A percentile compares a stretch with the other conserved stretches of the same genome.
Evolutionary conservation across 2,329 filamentous ascomycete species (phyloP).

Genomic region (Pseudogymnoascus sp.): DNA sequence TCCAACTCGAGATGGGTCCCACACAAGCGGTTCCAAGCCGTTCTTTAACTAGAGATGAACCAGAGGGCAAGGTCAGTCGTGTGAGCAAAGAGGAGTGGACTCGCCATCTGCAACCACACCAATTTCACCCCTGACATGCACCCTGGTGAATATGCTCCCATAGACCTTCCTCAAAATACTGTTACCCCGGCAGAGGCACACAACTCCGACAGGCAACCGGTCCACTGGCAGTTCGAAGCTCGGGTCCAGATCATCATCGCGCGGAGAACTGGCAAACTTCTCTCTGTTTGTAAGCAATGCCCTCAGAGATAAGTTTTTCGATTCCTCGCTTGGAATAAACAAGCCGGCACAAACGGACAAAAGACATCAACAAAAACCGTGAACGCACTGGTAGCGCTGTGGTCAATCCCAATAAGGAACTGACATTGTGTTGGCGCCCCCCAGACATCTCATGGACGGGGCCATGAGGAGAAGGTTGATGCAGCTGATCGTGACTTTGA

Average conservation of each 20-base stretch:
- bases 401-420: slow-evolving; percentile 20
- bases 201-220: slow-evolving; percentile 17
- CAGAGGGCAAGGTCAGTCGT: slow-evolving; percentile 4
- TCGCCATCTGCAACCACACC: slow-evolving; percentile 1
- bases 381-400: slow-evolving; percentile 29
- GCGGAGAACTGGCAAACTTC: slow-evolving; percentile 34
- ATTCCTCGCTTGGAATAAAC: slow-evolving; percentile 57
- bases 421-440: slow-evolving; percentile 27
- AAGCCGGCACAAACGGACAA: slow-evolving; percentile 76
- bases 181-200: slow-evolving; percentile 14
- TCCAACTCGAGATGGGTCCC: slow-evolving; percentile 88
- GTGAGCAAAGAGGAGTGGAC: slow-evolving; percentile 1
- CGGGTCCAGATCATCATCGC: slow-evolving; percentile 9
- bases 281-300: slow-evolving; percentile 78
- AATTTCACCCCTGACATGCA: background rate
- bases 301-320: slow-evolving; percentile 91
- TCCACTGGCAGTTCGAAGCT: slow-evolving; percentile 11
- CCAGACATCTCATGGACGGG: slow-evolving; percentile 20
- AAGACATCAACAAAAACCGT: slow-evolving; percentile 94
- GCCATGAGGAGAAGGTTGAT: slow-evolving; percentile 53
- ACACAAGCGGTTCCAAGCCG: slow-evolving; percentile 19
- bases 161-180: background rate
- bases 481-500: slow-evolving; percentile 52
- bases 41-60: background rate
- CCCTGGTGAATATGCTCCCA: background rate